phyloP scores from a whole-genome alignment of 2,329 filamentous ascomycete genomes.

The Davidsoniella eucalypti region DNA sequence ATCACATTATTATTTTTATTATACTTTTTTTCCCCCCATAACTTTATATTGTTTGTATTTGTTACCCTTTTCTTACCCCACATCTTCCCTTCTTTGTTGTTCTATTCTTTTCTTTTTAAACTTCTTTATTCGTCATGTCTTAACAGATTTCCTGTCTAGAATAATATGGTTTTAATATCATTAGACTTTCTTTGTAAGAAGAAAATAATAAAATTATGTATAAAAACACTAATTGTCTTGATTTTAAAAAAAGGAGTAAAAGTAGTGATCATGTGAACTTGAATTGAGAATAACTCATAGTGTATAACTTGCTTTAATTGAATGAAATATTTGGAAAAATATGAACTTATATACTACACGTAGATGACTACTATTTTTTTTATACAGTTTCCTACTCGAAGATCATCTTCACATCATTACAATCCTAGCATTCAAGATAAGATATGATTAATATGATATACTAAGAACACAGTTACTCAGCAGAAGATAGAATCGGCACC shows the following conservation, averaged over 20 bases:
- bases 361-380: too few relatives aligned
- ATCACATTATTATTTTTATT: background rate
- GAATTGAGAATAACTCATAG: too few relatives aligned
- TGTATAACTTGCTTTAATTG: too few relatives aligned
- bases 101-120: slow-evolving; percentile 1
- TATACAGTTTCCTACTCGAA: too few relatives aligned
- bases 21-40: background rate
- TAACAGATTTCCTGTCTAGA: slow-evolving; percentile 1
- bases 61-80: background rate
- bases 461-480: background rate
- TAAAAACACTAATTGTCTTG: background rate
- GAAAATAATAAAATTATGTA: background rate
- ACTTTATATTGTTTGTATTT: background rate
- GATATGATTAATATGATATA: background rate
- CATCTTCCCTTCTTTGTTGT: background rate
- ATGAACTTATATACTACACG: too few relatives aligned
- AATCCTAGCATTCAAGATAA: too few relatives aligned
- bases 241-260: too few relatives aligned
- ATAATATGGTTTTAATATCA: slow-evolving; percentile 11
- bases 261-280: too few relatives aligned
- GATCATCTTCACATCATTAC: too few relatives aligned
- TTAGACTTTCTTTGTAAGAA: slow-evolving; percentile 1
- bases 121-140: slow-evolving; percentile 6
- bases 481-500: background rate
- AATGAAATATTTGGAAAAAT: too few relatives aligned